A percentile compares a stretch with the other conserved stretches of the same genome.
These are phyloP conservation scores for Hypseocharis bilobata DNA, from an alignment of 441 rosid species.

Conservation along the genomic window DNA sequence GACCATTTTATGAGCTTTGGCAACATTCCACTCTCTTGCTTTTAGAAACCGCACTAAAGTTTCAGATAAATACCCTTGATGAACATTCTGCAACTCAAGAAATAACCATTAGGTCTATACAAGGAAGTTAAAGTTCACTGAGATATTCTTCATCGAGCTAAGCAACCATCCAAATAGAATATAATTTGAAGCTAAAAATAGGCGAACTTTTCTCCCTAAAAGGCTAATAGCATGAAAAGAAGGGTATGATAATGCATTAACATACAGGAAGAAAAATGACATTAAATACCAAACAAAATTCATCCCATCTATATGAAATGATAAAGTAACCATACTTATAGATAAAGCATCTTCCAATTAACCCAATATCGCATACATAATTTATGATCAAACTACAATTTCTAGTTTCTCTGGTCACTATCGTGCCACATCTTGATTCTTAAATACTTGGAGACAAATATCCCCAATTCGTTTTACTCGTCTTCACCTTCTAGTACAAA, in stretches of 20 bases:
- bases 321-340: not conserved
- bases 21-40: slow-evolving; percentile 75
- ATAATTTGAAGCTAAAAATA: not conserved
- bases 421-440: not conserved
- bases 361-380: not conserved
- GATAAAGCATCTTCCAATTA: not conserved
- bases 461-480: too few relatives aligned
- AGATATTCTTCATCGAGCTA: not conserved
- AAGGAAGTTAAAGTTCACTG: not conserved
- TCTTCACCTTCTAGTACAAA: not conserved
- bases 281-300: not conserved
- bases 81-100: slow-evolving; percentile 48
- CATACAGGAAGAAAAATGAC: not conserved
- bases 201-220: not conserved
- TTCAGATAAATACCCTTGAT: slow-evolving; percentile 68
- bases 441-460: not conserved
- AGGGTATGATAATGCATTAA: not conserved
- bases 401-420: not conserved
- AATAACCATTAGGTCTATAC: slow-evolving; percentile 6
- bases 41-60: slow-evolving; percentile 70
- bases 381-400: not conserved
- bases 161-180: not conserved
- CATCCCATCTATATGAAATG: not conserved
- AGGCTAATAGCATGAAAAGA: not conserved
- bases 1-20: slow-evolving; percentile 87